phyloP scores from a whole-genome alignment of 331 rosid genomes.

The Phaseolus coccineus region DNA sequence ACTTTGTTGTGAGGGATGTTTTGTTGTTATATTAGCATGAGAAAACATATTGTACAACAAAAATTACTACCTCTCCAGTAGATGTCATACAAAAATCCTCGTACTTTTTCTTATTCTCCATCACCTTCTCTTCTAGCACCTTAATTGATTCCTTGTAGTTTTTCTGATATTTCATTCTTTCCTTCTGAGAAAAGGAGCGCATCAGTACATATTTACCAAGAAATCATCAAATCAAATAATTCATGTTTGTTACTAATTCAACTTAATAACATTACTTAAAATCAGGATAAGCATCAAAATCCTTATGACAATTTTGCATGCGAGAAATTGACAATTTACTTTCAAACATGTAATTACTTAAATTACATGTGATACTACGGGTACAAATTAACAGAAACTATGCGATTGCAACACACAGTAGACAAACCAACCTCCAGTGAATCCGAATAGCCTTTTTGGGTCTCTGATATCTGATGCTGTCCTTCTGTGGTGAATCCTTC shows the following conservation, averaged over 20 bases:
- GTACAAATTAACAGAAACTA: slow-evolving; percentile 6
- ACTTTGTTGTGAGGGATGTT: neutral
- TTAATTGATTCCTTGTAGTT: slow-evolving; percentile 87
- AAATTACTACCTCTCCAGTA: slow-evolving; percentile 48
- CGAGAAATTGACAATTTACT: slow-evolving; percentile 34
- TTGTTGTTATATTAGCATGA: slow-evolving; percentile 6
- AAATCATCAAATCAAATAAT: slow-evolving; percentile 29
- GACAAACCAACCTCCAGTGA: slow-evolving; percentile 72
- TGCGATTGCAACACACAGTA: slow-evolving; percentile 7
- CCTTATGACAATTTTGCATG: neutral
- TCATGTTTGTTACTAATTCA: neutral
- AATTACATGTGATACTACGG: slow-evolving; percentile 21
- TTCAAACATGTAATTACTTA: neutral
- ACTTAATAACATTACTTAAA: slow-evolving; percentile 20
- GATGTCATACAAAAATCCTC: slow-evolving; percentile 47
- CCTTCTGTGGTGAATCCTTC: slow-evolving; percentile 73
- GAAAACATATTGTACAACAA: slow-evolving; percentile 8
- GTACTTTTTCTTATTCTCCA: slow-evolving; percentile 59
- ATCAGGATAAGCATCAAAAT: slow-evolving; percentile 5
- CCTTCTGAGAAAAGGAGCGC: slow-evolving; percentile 61
- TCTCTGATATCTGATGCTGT: slow-evolving; percentile 67
- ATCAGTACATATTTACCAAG: slow-evolving; percentile 36
- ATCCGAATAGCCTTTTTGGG: slow-evolving; percentile 68
- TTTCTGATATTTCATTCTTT: slow-evolving; percentile 79
- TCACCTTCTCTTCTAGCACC: slow-evolving; percentile 86